Base-by-base conservation (phyloP, 192 early-diverging fungal species). In the Coemansia interrupta region DNA sequence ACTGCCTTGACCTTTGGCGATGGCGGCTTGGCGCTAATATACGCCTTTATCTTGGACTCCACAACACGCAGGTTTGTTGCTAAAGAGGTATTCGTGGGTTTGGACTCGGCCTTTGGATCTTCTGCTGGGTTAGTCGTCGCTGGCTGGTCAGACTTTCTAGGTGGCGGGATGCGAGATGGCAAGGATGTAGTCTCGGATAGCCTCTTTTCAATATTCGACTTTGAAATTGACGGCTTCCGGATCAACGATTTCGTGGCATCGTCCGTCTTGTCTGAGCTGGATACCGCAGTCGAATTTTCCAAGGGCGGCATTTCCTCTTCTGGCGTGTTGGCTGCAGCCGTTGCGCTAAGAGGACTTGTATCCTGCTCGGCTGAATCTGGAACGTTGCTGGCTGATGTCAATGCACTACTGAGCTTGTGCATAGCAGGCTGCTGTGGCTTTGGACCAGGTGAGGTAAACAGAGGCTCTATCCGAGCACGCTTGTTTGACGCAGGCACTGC, bases 31-130 rank as follows among this genome's bases (percentile, higher is more conserved):
- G 73, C 26, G 29, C 68, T 55, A 44, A 78, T 71, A 24, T 71
- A 78, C 29, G 74, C 48, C 58, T 71, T 78, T 44, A 78, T 4
- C 64, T 78, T 78, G 41, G 74, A 78, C 50, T 78, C 64, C 11
- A 78, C 68, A 36, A 58, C 60, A 24, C 61, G 64, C 11, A 39
- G 19, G 28, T 68, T 54, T 3, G 44, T 10, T 1, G 38, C 39
- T 13, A 13, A 12, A 18, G 20, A 14, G 1, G 32, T 26, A 29
- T 3, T 28, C 11, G 32, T 32, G 0, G 26, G 13, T 38, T 38
- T 49, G 18, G 47, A 45, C 10, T 46, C 40, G 7, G 57, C 36
- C 32, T 56, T 54, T 38, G 54, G n/a, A 18, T 61, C 29, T 14
- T 19, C 5, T 44, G 49, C 40, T 22, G 49, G n/a, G 19, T 18